phyloP scores from a whole-genome alignment of 2,329 filamentous ascomycete genomes.

The Mollisiaceae sp. region DNA sequence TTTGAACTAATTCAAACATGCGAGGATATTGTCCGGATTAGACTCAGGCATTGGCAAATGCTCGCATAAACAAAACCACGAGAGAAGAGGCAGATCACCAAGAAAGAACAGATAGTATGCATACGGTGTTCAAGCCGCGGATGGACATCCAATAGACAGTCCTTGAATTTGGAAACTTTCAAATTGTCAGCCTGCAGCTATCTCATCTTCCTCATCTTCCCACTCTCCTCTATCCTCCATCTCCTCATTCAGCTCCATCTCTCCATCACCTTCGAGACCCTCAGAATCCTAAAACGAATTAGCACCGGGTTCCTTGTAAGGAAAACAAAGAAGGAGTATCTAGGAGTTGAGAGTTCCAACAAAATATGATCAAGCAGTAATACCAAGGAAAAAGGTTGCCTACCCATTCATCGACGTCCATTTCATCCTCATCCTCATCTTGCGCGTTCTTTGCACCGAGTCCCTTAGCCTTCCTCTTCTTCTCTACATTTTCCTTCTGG shows the following conservation, averaged over 20 bases:
- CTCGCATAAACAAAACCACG: too few relatives aligned
- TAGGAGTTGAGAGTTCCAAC: too few relatives aligned
- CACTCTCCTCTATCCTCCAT: slow-evolving; percentile 42
- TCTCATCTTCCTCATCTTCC: slow-evolving; percentile 43
- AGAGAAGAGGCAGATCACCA: too few relatives aligned
- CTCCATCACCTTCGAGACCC: slow-evolving; percentile 42
- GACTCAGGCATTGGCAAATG: too few relatives aligned
- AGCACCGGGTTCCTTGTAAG: too few relatives aligned
- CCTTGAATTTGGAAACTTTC: not conserved
- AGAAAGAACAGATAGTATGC: not conserved
- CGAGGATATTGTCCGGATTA: too few relatives aligned
- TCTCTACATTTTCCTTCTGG: slow-evolving; percentile 90
- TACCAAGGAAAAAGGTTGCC: too few relatives aligned
- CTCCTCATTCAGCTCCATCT: slow-evolving; percentile 43
- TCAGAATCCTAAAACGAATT: slow-evolving; percentile 35
- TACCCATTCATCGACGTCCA: slow-evolving; percentile 46
- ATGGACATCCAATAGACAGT: not conserved
- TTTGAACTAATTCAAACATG: too few relatives aligned
- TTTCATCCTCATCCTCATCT: slow-evolving; percentile 55
- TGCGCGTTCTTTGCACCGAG: slow-evolving; percentile 54
- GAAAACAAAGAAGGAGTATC: too few relatives aligned
- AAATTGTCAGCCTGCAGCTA: slow-evolving; percentile 38
- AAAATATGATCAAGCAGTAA: too few relatives aligned
- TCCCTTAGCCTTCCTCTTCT: slow-evolving; percentile 69
- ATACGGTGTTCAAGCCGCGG: not conserved